These are phyloP conservation scores for Alternaria viburni DNA, from an alignment of 2,329 filamentous ascomycete genomes.

Conservation along the genomic window DNA sequence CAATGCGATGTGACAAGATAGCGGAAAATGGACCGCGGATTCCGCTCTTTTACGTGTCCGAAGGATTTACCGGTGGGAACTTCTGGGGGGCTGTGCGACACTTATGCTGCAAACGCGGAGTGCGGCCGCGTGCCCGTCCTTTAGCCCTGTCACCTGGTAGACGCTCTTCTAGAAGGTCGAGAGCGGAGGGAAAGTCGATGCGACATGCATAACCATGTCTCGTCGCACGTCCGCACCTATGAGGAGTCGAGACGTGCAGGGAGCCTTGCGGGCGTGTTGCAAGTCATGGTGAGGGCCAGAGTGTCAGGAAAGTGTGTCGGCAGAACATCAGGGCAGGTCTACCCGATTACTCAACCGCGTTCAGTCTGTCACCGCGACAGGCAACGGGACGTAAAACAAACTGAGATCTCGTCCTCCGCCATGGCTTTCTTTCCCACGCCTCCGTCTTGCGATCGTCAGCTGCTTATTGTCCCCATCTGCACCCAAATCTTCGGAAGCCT, in stretches of 20 bases:
- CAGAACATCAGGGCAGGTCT: conserved; percentile 23
- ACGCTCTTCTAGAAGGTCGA: conserved; percentile 18
- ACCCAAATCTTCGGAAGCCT: conserved; percentile 28
- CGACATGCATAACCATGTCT: conserved; percentile 21
- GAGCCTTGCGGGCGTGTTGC: conserved; percentile 28
- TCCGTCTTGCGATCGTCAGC: conserved; percentile 26
- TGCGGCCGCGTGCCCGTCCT: conserved; percentile 14
- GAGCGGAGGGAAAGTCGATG: conserved; percentile 27
- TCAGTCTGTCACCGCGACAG: conserved; percentile 23
- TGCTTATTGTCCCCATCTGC: conserved; percentile 20
- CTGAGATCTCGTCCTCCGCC: conserved; percentile 44
- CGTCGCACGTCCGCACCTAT: conserved; percentile 27
- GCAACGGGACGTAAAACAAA: conserved; percentile 45
- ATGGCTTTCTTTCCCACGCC: conserved; percentile 26
- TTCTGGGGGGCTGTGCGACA: conserved; percentile 12
- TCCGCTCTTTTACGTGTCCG: conserved; percentile 12
- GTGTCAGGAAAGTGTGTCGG: conserved; percentile 39
- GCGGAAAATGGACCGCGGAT: conserved; percentile 8
- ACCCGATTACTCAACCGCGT: conserved; percentile 36
- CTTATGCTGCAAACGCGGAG: conserved; percentile 30
- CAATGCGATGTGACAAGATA: conserved; percentile 3
- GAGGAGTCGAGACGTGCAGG: conserved; percentile 14
- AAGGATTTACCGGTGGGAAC: conserved; percentile 7
- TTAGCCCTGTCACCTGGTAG: conserved; percentile 11
- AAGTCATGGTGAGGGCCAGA: conserved; percentile 35